Evolutionary conservation across 495 filamentous ascomycete genomes (phyloP), one percentile per base, ranked within the genome.

Genomic region (Penicillium salamii): DNA sequence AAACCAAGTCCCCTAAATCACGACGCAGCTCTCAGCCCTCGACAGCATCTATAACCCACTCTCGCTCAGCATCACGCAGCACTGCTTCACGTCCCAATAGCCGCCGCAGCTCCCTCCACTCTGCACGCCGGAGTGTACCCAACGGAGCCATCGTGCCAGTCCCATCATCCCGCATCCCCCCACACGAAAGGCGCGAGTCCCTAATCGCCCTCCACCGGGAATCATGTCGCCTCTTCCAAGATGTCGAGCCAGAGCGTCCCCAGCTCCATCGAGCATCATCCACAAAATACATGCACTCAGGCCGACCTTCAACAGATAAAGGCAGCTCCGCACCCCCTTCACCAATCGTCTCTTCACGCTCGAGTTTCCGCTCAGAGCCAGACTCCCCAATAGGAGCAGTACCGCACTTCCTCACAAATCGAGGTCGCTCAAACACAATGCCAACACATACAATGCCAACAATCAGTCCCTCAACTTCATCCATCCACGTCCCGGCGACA

Each of bases 181-280:
- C 63, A 18, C 50, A 51, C 6, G 58, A 66, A 31, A 52, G 52
- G 33, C 65, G 70, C 7, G 68, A 75, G 49, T 63, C 66, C 13
- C 59, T 76, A 2, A 31, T 76, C 9, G 71, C 70, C 1, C 45
- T 75, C n/a, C 73, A 76, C 39, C 68, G 73, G 12, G 70, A 76
- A 23, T 74, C 71, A 34, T 75, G 71, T 45, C 71, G 73, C 19
- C 55, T 76, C 2, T 76, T 76, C 37, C 68, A 75, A 40, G 66
- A 49, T 4, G 46, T 24, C 14, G 19, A 24, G 29, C 3, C 20
- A 46, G 42, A 26, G 21, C 42, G 3, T 45, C 31, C 5, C 17
- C 13, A 12, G 8, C 28, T 52, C 1, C 32, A 50, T 6, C 42
- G 48, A 13, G 38, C 45, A 12, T 7, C 41, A 2, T 58, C 54